A percentile compares a stretch with the other conserved stretches of the same genome.
Conservation (phyloP, 306 rosid species). For the Medicago truncatula region MtrunA17r5.0-ANR NC_053048.1:48050001-48050500, state of each 20-base stretch:
- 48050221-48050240: conserved; percentile 63
- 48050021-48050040: neutral
- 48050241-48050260: conserved; percentile 58
- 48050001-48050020: neutral
- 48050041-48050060: neutral
- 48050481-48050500: neutral
- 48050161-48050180: conserved; percentile 66
- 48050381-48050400: conserved; percentile 14
- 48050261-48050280: conserved; percentile 68
- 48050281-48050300: conserved; percentile 61
- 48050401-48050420: conserved; percentile 38
- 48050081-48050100: neutral
- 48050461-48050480: conserved; percentile 42
- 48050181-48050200: conserved; percentile 69
- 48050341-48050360: conserved; percentile 34
- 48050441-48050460: conserved; percentile 47
- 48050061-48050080: neutral
- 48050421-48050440: conserved; percentile 52
- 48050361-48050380: conserved; percentile 14
- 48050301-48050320: conserved; percentile 73
- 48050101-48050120: neutral
- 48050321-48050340: conserved; percentile 43
- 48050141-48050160: conserved; percentile 62
- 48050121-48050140: conserved; percentile 27
- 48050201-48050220: conserved; percentile 73